Percentiles rank a stretch among this genome's conserved stretches.
These are phyloP conservation scores for Colletotrichum cuscutae DNA, from an alignment of 2,329 filamentous ascomycete species.

Conservation along the genomic window DNA sequence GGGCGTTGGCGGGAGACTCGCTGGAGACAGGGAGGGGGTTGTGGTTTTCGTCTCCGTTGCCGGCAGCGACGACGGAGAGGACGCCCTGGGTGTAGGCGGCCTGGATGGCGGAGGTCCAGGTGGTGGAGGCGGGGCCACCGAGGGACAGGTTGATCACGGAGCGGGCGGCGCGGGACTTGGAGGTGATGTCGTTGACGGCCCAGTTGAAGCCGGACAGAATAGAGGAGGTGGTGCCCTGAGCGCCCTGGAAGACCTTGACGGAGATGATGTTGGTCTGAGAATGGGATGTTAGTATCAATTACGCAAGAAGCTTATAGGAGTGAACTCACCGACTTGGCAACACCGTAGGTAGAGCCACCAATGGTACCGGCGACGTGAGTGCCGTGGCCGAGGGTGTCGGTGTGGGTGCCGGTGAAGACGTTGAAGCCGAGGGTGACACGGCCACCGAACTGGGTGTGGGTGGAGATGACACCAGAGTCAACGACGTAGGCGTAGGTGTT, in stretches of 20 bases:
- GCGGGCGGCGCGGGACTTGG: conserved; percentile 49
- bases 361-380: conserved; percentile 60
- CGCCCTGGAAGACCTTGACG: conserved; percentile 56
- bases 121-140: conserved; percentile 53
- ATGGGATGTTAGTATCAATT: no score
- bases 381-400: conserved; percentile 55
- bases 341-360: conserved; percentile 55
- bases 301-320: conserved; percentile 39
- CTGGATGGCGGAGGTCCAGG: conserved; percentile 61
- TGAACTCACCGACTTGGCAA: conserved; percentile 50
- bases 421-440: conserved; percentile 53
- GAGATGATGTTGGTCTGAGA: conserved; percentile 40
- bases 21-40: conserved; percentile 37
- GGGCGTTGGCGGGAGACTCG: conserved; percentile 58
- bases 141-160: conserved; percentile 67
- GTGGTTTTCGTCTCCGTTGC: conserved; percentile 51
- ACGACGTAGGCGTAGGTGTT: conserved; percentile 62
- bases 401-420: conserved; percentile 45
- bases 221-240: conserved; percentile 42
- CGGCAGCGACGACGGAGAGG: conserved; percentile 64
- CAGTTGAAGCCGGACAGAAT: conserved; percentile 50
- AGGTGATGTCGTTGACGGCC: conserved; percentile 57
- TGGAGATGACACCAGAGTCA: conserved; percentile 62
- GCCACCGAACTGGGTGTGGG: conserved; percentile 57
- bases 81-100: conserved; percentile 58